Conservation (phyloP, 345 rosid genomes). For the Sisymbrium irio region DNA sequence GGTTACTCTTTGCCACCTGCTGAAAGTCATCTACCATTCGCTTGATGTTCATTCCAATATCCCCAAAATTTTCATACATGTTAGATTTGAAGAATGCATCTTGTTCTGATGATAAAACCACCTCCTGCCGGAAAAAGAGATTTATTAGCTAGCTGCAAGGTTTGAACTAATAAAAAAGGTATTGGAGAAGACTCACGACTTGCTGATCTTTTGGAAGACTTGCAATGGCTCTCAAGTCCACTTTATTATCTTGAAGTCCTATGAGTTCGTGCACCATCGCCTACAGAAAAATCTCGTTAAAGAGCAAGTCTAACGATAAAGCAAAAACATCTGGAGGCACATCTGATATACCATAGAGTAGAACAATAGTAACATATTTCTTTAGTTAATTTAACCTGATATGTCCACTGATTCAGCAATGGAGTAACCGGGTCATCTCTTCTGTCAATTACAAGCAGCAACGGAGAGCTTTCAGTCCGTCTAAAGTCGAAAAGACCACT, state of each 20-base stretch:
- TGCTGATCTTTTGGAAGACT: constrained; percentile 81
- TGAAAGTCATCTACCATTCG: constrained; percentile 97
- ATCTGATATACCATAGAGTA: constrained; percentile 10
- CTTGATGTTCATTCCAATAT: constrained; percentile 96
- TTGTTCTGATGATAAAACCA: constrained; percentile 93
- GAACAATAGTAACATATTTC: background rate
- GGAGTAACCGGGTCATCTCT: constrained; percentile 98
- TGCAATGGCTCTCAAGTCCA: constrained; percentile 69
- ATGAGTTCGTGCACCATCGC: constrained; percentile 97
- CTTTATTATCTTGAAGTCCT: constrained; percentile 91
- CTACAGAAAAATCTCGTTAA: constrained; percentile 40
- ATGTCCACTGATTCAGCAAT: constrained; percentile 95
- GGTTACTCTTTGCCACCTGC: constrained; percentile 95
- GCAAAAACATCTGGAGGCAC: constrained; percentile 16
- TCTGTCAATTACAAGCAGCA: constrained; percentile 81
- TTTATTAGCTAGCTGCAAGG: constrained; percentile 13
- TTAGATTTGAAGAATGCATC: constrained; percentile 85
- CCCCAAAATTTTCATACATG: constrained; percentile 97
- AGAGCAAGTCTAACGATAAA: constrained; percentile 18
- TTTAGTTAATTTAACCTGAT: constrained; percentile 57
- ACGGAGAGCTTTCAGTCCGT: constrained; percentile 83
- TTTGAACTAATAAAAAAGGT: constrained; percentile 5
- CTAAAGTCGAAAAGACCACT: constrained; percentile 95
- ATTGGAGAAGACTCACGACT: constrained; percentile 40
- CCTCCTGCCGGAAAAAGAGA: constrained; percentile 56